A percentile compares a stretch with the other conserved stretches of the same genome.
phyloP scores from a whole-genome alignment of 2,329 filamentous ascomycete genomes.

The Pyrenochaeta sp. region DNA sequence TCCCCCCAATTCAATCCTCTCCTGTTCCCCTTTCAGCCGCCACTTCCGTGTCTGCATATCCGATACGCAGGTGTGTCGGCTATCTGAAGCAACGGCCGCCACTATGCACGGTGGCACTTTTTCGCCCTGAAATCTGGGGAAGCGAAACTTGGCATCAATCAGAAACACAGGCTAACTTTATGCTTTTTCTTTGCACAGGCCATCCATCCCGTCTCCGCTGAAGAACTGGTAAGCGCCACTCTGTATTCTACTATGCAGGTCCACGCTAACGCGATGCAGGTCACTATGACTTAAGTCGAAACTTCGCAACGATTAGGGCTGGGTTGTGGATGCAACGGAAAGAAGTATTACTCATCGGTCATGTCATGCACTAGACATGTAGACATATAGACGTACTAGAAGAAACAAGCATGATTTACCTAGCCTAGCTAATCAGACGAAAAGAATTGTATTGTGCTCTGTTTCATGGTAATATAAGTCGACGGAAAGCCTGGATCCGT shows the following conservation, averaged over 20 bases:
- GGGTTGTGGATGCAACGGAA: no score
- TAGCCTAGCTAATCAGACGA: no score
- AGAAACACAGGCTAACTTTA: conserved; percentile 12
- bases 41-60: conserved; percentile 18
- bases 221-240: conserved; percentile 39
- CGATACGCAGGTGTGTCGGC: conserved; percentile 6
- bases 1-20: conserved; percentile 8
- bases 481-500: no score
- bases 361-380: no score
- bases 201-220: conserved; percentile 50
- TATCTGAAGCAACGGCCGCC: conserved; percentile 1
- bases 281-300: conserved; percentile 36
- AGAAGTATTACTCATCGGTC: no score
- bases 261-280: conserved; percentile 19
- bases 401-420: no score
- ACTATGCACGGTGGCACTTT: no score
- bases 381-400: no score
- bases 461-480: no score
- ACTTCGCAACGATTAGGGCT: no score
- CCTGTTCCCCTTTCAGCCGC: neutral
- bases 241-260: neutral
- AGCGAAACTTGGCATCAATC: conserved; percentile 17
- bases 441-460: no score
- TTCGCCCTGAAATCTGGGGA: conserved; percentile 13
- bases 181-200: conserved; percentile 28